Percentiles rank a stretch among this genome's conserved stretches.
These are phyloP conservation scores for Iris pallida DNA, from an alignment of 116 monocot species.

Conservation along the genomic window DNA sequence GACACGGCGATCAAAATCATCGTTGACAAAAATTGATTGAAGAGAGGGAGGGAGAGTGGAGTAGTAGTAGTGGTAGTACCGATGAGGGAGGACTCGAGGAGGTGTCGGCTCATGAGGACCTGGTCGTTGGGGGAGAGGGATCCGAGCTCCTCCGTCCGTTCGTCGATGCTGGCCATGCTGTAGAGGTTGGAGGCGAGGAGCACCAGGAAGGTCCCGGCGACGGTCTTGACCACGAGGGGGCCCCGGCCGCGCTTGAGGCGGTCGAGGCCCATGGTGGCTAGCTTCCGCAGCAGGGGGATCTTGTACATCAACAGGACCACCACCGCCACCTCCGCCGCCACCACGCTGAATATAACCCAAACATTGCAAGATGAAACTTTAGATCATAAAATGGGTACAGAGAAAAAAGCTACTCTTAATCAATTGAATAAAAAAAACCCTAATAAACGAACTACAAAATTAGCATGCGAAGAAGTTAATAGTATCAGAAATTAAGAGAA, in stretches of 20 bases:
- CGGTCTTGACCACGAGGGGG: constrained; percentile 54
- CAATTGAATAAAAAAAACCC: too few species aligned
- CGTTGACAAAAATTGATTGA: background rate
- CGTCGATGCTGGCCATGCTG: constrained; percentile 56
- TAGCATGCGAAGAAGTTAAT: too few species aligned
- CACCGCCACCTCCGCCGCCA: constrained; percentile 46
- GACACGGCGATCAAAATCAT: background rate
- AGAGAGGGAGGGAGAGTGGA: background rate
- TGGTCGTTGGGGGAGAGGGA: constrained; percentile 60
- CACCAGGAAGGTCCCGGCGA: constrained; percentile 45
- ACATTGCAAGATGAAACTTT: too few species aligned
- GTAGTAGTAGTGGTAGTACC: too few species aligned
- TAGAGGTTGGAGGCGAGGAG: constrained; percentile 51
- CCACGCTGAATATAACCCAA: too few species aligned
- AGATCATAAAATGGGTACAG: too few species aligned
- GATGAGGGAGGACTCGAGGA: constrained; percentile 71
- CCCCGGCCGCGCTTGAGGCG: constrained; percentile 70
- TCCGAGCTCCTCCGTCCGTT: constrained; percentile 22
- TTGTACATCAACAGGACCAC: constrained; percentile 54
- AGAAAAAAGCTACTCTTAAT: too few species aligned
- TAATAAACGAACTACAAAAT: too few species aligned
- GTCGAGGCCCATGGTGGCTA: constrained; percentile 52
- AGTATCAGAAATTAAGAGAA: too few species aligned
- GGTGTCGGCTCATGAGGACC: constrained; percentile 62
- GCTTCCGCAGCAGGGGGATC: constrained; percentile 52